These are phyloP conservation scores for Cucurbita pepo DNA, from an alignment of 306 rosid genomes.

Conservation along the genomic window DNA sequence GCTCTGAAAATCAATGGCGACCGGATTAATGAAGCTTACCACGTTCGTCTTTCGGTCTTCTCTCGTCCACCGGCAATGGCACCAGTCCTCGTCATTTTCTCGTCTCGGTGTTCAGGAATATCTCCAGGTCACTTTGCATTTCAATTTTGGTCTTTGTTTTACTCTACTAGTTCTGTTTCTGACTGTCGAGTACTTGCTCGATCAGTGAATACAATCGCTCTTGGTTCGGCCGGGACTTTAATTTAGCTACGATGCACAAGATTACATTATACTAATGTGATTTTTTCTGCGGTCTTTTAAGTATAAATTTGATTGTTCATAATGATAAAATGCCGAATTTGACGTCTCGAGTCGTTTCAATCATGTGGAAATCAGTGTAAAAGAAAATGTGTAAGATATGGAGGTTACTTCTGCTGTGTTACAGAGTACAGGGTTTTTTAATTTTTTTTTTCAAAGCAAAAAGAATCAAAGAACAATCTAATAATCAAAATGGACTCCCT, in stretches of 20 bases:
- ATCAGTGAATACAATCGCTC: background rate
- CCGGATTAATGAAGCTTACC: constrained; percentile 32
- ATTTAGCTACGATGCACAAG: background rate
- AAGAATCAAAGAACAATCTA: background rate
- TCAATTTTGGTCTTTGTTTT: background rate
- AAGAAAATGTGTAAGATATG: background rate
- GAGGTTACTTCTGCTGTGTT: background rate
- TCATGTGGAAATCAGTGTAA: background rate
- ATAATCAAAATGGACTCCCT: background rate
- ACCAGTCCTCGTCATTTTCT: background rate
- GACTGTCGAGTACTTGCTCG: background rate
- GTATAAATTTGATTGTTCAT: background rate
- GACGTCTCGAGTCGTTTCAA: background rate
- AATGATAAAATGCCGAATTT: background rate
- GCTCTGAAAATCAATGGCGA: constrained; percentile 10
- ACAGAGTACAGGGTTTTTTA: background rate
- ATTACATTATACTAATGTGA: background rate
- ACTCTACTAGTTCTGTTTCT: background rate
- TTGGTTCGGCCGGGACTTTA: background rate
- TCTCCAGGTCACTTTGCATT: constrained; percentile 2
- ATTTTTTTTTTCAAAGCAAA: background rate
- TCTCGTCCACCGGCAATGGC: constrained; percentile 12
- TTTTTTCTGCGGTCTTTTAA: background rate
- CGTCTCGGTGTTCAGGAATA: background rate
- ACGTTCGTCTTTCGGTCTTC: constrained; percentile 51